These are phyloP conservation scores for Mortierella sp. DNA, from an alignment of 371 early-diverging fungal genomes.

Conservation along the genomic window DNA sequence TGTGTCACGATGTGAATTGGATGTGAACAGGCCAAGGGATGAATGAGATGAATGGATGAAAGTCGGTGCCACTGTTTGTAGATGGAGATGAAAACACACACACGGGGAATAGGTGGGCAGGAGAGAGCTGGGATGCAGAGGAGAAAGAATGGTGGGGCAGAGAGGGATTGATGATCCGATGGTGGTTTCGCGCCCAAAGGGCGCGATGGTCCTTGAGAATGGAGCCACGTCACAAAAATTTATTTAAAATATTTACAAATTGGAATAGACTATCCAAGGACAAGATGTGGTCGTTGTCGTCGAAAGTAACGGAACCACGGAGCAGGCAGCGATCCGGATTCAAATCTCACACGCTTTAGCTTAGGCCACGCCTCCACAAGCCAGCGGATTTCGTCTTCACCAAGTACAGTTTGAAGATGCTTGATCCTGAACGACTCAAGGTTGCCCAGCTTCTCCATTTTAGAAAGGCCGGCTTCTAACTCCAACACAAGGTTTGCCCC, in stretches of 20 bases:
- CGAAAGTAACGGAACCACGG: conserved; percentile 52
- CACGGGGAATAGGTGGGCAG: not conserved
- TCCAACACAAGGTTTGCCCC: conserved; percentile 23
- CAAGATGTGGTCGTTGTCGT: conserved; percentile 41
- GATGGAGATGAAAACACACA: not conserved
- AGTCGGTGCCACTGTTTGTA: not conserved
- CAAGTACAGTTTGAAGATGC: conserved; percentile 27
- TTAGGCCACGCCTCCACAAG: conserved; percentile 49
- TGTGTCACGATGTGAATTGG: too few species aligned
- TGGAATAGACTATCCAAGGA: conserved; percentile 37
- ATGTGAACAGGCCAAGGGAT: not conserved
- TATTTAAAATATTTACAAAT: too few species aligned
- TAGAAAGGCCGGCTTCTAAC: conserved; percentile 34
- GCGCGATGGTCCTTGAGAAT: too few species aligned
- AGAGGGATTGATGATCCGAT: conserved; percentile 5
- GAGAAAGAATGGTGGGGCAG: conserved; percentile 5
- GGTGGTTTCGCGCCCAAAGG: conserved; percentile 6
- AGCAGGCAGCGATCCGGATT: conserved; percentile 24
- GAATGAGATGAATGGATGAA: not conserved
- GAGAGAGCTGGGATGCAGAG: conserved; percentile 1
- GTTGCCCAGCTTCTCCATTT: conserved; percentile 23
- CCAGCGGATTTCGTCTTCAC: conserved; percentile 56
- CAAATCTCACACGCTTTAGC: conserved; percentile 45
- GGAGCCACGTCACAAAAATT: conserved; percentile 23
- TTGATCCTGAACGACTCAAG: conserved; percentile 40